Evolutionary conservation across 78 protist species (phyloP).

Genomic region (Acrasis kona): DNA sequence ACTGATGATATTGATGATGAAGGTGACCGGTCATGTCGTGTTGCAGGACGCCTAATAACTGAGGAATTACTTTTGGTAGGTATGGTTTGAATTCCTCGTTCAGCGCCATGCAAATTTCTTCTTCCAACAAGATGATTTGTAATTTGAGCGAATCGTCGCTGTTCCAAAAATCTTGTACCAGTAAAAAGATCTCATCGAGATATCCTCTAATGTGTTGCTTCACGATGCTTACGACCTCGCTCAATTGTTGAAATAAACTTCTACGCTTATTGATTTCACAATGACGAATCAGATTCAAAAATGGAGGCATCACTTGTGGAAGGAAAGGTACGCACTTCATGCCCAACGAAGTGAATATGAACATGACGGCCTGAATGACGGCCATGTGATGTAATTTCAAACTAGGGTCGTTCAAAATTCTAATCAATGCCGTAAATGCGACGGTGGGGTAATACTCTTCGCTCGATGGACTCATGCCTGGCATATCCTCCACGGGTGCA

Average conservation of each 20-base stretch:
- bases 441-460: constrained; percentile 83
- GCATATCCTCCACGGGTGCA: not conserved
- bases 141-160: constrained; percentile 8
- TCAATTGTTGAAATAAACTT: constrained; percentile 63
- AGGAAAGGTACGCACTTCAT: constrained; percentile 70
- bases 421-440: constrained; percentile 65
- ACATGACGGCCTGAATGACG: constrained; percentile 48
- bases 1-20: too few relatives aligned
- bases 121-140: constrained; percentile 69
- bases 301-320: constrained; percentile 68
- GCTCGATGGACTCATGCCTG: constrained; percentile 39
- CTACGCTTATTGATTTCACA: constrained; percentile 53
- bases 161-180: constrained; percentile 78
- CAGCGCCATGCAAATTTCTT: constrained; percentile 65
- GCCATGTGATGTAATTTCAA: constrained; percentile 20
- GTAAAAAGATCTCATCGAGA: constrained; percentile 46
- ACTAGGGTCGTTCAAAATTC: constrained; percentile 70
- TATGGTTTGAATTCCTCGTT: constrained; percentile 77
- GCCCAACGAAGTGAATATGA: constrained; percentile 61
- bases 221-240: constrained; percentile 64
- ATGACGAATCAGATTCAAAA: constrained; percentile 13
- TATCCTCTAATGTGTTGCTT: constrained; percentile 82
- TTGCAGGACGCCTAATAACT: constrained; percentile 37
- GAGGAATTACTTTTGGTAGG: constrained; percentile 77
- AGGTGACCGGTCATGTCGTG: too few relatives aligned